phyloP scores from a whole-genome alignment of 306 rosid species.

The Vicia sativa region DNA sequence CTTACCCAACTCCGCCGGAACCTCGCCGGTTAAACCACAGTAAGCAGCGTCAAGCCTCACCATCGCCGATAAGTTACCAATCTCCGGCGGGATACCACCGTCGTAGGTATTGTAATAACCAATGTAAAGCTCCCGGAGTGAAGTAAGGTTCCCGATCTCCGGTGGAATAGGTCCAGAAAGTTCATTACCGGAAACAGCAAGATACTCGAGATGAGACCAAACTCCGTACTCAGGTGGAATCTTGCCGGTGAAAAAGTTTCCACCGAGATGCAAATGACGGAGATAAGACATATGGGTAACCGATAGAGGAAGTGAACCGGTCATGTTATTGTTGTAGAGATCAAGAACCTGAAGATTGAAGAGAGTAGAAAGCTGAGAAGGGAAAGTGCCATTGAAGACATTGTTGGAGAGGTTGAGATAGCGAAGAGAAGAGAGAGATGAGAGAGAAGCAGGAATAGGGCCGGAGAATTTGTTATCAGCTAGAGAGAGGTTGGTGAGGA shows the following conservation, averaged over 20 bases:
- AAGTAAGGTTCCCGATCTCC: slow-evolving; percentile 70
- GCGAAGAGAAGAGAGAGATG: slow-evolving; percentile 54
- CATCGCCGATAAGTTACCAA: slow-evolving; percentile 69
- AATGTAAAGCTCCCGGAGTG: slow-evolving; percentile 73
- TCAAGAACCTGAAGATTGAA: slow-evolving; percentile 61
- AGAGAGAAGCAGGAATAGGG: slow-evolving; percentile 64
- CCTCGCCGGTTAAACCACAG: slow-evolving; percentile 76
- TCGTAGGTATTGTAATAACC: slow-evolving; percentile 74
- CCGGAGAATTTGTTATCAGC: slow-evolving; percentile 65
- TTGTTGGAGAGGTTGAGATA: slow-evolving; percentile 84
- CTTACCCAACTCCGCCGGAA: slow-evolving; percentile 70
- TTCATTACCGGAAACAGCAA: slow-evolving; percentile 85
- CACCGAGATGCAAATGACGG: slow-evolving; percentile 85
- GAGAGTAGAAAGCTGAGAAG: slow-evolving; percentile 55
- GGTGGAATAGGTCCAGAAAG: slow-evolving; percentile 66
- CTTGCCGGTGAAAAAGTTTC: slow-evolving; percentile 68
- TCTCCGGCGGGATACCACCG: slow-evolving; percentile 74
- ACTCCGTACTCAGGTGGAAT: slow-evolving; percentile 71
- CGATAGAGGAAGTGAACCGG: slow-evolving; percentile 63
- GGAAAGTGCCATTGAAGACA: slow-evolving; percentile 68
- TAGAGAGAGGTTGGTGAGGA: slow-evolving; percentile 61
- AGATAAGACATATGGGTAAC: slow-evolving; percentile 58
- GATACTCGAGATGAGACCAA: slow-evolving; percentile 63
- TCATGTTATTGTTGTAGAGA: slow-evolving; percentile 81
- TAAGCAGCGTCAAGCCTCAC: slow-evolving; percentile 83